Conservation (phyloP, 1,139 yeast genomes). For the Candida neerlandica region DNA sequence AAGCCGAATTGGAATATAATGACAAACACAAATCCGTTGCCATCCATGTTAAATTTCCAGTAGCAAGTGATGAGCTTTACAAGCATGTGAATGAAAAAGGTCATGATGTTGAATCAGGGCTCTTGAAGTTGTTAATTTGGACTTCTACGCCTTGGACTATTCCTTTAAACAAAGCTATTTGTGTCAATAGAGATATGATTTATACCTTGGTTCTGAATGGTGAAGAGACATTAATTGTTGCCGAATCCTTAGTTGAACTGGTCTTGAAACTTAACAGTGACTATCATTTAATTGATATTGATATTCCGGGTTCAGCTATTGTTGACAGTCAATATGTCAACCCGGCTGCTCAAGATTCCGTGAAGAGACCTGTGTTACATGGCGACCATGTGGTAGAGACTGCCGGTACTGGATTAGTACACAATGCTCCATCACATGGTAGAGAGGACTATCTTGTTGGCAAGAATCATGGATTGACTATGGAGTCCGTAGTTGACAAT, state of each 20-base stretch:
- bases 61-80: slow-evolving; percentile 19
- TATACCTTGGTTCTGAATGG: slow-evolving; percentile 56
- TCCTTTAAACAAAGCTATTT: slow-evolving; percentile 83
- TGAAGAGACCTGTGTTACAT: slow-evolving; percentile 60
- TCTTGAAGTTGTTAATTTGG: slow-evolving; percentile 65
- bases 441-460: slow-evolving; percentile 87
- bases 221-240: slow-evolving; percentile 52
- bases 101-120: slow-evolving; percentile 8
- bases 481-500: slow-evolving; percentile 78
- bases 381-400: slow-evolving; percentile 81
- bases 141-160: slow-evolving; percentile 99
- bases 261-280: slow-evolving; percentile 38
- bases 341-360: slow-evolving; percentile 48
- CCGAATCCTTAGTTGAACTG: slow-evolving; percentile 40
- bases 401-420: slow-evolving; percentile 95
- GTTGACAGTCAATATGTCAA: slow-evolving; percentile 52
- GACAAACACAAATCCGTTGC: slow-evolving; percentile 72
- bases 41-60: slow-evolving; percentile 70
- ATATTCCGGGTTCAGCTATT: slow-evolving; percentile 48
- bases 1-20: slow-evolving; percentile 90
- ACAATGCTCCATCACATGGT: slow-evolving; percentile 98
- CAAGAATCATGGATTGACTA: slow-evolving; percentile 52
- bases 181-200: slow-evolving; percentile 58
- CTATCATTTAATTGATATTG: slow-evolving; percentile 21
- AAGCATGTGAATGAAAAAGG: slow-evolving; percentile 7